Percentiles rank a stretch among this genome's conserved stretches.
Evolutionary conservation across 192 early-diverging fungal species (phyloP).

Genomic region (Coemansia interrupta): DNA sequence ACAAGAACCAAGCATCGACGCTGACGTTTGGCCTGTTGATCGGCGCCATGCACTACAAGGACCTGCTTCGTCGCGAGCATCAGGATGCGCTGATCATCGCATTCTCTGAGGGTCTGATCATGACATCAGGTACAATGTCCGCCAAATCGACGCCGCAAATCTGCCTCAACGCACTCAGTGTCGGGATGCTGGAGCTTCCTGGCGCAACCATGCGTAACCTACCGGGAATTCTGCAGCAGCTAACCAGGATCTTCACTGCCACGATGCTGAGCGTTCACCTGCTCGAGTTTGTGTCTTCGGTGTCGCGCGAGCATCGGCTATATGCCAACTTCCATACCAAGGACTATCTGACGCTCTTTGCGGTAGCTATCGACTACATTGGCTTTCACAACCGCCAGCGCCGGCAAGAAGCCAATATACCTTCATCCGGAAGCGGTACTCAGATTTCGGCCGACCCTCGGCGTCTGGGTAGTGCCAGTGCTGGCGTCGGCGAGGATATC

Average conservation of each 20-base stretch:
- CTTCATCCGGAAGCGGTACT: background rate
- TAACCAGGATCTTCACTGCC: conserved; percentile 81
- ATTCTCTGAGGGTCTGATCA: conserved; percentile 69
- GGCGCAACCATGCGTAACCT: conserved; percentile 70
- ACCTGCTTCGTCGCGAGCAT: conserved; percentile 61
- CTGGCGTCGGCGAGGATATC: background rate
- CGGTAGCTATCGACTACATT: conserved; percentile 87
- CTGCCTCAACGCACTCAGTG: conserved; percentile 77
- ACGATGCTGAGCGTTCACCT: conserved; percentile 76
- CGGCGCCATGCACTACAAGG: conserved; percentile 46
- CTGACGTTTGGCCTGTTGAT: conserved; percentile 31
- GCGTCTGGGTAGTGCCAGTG: conserved; percentile 17
- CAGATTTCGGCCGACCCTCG: conserved; percentile 8
- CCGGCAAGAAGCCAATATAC: conserved; percentile 24
- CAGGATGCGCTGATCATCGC: conserved; percentile 69
- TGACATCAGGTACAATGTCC: conserved; percentile 26
- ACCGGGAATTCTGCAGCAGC: conserved; percentile 62
- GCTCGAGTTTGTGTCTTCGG: conserved; percentile 85
- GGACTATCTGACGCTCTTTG: conserved; percentile 86
- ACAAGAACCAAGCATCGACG: conserved; percentile 22
- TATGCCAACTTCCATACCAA: conserved; percentile 74
- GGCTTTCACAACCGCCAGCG: conserved; percentile 49
- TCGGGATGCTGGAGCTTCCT: conserved; percentile 81
- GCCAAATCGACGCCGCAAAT: conserved; percentile 68
- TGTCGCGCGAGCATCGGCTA: conserved; percentile 75